A percentile compares a stretch with the other conserved stretches of the same genome.
Conservation (phyloP, 129 eudicot species). For the Deinandra increscens region DNA sequence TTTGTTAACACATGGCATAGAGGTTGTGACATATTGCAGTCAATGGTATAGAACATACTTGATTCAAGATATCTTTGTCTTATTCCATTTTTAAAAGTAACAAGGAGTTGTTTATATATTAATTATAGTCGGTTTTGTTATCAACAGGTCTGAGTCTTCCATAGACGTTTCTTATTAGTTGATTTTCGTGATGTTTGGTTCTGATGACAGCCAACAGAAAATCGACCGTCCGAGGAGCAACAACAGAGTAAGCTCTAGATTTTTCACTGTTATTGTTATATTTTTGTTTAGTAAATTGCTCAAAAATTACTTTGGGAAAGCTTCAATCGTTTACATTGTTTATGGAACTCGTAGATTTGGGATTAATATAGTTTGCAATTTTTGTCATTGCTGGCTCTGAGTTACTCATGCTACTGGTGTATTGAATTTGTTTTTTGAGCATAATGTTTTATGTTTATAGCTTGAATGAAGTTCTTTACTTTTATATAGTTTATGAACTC, state of each 20-base stretch:
- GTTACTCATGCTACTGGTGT: neutral
- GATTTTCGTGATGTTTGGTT: too few relatives aligned
- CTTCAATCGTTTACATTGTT: constrained; percentile 14
- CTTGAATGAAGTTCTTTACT: neutral
- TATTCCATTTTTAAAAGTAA: too few relatives aligned
- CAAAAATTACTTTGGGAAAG: neutral
- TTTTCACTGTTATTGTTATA: neutral
- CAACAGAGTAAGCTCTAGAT: constrained; percentile 30
- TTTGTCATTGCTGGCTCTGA: neutral
- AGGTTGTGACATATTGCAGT: too few relatives aligned
- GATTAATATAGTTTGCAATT: neutral
- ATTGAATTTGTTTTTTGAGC: neutral
- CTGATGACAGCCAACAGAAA: too few relatives aligned
- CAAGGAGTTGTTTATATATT: too few relatives aligned
- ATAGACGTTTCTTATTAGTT: too few relatives aligned
- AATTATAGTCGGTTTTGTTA: too few relatives aligned
- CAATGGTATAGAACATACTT: too few relatives aligned
- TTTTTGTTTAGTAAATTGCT: constrained; percentile 1
- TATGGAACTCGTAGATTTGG: constrained; percentile 9
- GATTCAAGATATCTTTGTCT: too few relatives aligned
- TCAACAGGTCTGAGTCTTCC: too few relatives aligned
- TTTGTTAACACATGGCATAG: too few relatives aligned
- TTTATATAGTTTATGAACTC: neutral
- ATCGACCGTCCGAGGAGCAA: too few relatives aligned
- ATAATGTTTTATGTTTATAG: constrained; percentile 2